Evolutionary conservation across 331 rosid genomes (phyloP).

Genomic region (Stylosanthes scabra): DNA sequence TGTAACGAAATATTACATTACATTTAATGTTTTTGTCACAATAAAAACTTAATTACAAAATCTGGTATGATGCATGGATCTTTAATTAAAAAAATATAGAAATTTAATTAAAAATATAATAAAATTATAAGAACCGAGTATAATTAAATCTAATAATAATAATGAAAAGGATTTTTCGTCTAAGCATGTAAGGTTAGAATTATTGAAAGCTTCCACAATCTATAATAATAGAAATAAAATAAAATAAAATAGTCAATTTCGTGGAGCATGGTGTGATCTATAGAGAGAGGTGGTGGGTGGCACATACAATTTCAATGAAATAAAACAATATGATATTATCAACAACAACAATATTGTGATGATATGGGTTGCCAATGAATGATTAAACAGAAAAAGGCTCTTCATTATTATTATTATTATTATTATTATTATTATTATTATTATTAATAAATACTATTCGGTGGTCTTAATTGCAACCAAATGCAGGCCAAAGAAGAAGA

Average conservation of each 20-base stretch:
- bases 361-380: slow-evolving; percentile 38
- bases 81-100: too few species aligned
- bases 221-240: neutral
- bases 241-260: slow-evolving; percentile 44
- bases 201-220: slow-evolving; percentile 32
- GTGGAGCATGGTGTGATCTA: slow-evolving; percentile 23
- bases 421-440: too few species aligned
- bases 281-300: slow-evolving; percentile 34
- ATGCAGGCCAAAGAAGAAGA: slow-evolving; percentile 43
- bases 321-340: slow-evolving; percentile 18
- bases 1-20: too few species aligned
- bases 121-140: too few species aligned
- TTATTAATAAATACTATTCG: too few species aligned
- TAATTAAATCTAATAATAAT: too few species aligned
- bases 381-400: neutral
- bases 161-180: slow-evolving; percentile 22
- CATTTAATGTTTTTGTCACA: too few species aligned
- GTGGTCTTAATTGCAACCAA: slow-evolving; percentile 39
- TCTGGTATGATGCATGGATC: too few species aligned
- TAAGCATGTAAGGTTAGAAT: slow-evolving; percentile 22
- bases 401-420: neutral
- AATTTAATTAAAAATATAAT: too few species aligned
- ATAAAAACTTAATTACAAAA: too few species aligned
- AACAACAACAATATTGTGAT: neutral
- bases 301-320: slow-evolving; percentile 31